Conservation (phyloP, 352 stramenopile species). For the Phytophthora sp. region DNA sequence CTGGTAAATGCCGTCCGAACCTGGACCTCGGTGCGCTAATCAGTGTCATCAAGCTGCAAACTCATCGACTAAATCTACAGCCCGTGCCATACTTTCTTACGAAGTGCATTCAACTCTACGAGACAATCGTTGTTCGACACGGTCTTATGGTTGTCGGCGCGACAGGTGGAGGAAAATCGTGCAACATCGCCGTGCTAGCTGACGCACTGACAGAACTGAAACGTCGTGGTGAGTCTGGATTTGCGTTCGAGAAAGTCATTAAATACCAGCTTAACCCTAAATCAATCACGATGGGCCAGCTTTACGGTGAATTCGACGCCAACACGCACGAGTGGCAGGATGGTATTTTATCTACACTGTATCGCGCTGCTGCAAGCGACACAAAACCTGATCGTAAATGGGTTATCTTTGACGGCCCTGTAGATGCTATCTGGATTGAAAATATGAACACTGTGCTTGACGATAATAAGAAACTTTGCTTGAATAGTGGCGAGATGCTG, state of each 20-base stretch:
- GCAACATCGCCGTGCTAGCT: constrained; percentile 91
- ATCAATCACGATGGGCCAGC: constrained; percentile 94
- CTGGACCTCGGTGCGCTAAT: constrained; percentile 89
- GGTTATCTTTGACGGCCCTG: constrained; percentile 95
- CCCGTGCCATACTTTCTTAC: constrained; percentile 92
- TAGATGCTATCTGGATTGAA: constrained; percentile 97
- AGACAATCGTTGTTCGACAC: constrained; percentile 94
- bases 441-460: constrained; percentile 98
- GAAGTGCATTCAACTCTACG: constrained; percentile 95
- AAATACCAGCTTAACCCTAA: constrained; percentile 95
- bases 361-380: constrained; percentile 87
- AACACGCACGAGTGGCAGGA: constrained; percentile 97
- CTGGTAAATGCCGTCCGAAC: constrained; percentile 87
- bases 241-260: constrained; percentile 90
- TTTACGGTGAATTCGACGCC: constrained; percentile 95
- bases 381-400: constrained; percentile 93
- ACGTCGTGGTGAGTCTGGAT: constrained; percentile 69
- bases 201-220: constrained; percentile 91
- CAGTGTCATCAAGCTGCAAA: constrained; percentile 91
- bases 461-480: constrained; percentile 96
- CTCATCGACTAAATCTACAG: constrained; percentile 84
- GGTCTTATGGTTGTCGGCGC: constrained; percentile 96
- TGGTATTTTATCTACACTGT: constrained; percentile 95
- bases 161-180: constrained; percentile 91
- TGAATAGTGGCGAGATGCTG: constrained; percentile 95